Base-by-base conservation (phyloP, 139 green algal genomes). In the Chlamydomonas sp. region DNA sequence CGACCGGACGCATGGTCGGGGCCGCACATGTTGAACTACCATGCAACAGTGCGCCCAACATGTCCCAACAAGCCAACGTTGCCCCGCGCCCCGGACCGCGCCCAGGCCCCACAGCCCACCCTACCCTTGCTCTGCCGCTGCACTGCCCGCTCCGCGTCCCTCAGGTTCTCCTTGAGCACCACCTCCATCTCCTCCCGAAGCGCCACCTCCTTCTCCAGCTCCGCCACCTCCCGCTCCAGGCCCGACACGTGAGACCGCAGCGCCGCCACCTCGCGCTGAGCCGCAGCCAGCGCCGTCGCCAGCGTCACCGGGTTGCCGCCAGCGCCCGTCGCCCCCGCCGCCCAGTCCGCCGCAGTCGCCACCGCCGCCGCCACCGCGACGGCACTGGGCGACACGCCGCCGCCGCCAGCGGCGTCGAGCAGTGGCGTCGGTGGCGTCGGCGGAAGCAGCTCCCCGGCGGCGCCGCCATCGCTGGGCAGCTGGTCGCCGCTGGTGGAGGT, bases 131-230 rank as follows among this genome's bases (percentile, higher is more conserved):
- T 74, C 31, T 87, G 71, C 0, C 89, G 89, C 84, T 89, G 31
- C 69, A 89, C 64, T 2, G 81, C 63, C 2, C 91, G 84, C 79
- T 95, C 90, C 75, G 83, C 60, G 78, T 95, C 92, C 60, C 92
- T 62, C 66, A 95, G 74, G n/a, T 82, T 88, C 81, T 95, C 90
- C 88, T 95, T 95, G 5, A 95, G 90, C 58, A 90, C 92, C 31
- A 64, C 82, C 71, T 95, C 92, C 92, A 95, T 93, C 89, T 95
- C 92, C 20, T 90, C 81, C 2, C 90, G 88, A 77, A 95, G 80
- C 7, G 72, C 12, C 71, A 86, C 79, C 90, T 90, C 91, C 67
- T 92, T 91, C 60, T 91, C 88, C 59, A 92, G 86, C 49, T 93
- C 91, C 49, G 75, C 73, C 61, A 93, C 69, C 87, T 94, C 89